phyloP scores from a whole-genome alignment of 2,329 filamentous ascomycete genomes.

The Stagonosporopsis vannaccii region DNA sequence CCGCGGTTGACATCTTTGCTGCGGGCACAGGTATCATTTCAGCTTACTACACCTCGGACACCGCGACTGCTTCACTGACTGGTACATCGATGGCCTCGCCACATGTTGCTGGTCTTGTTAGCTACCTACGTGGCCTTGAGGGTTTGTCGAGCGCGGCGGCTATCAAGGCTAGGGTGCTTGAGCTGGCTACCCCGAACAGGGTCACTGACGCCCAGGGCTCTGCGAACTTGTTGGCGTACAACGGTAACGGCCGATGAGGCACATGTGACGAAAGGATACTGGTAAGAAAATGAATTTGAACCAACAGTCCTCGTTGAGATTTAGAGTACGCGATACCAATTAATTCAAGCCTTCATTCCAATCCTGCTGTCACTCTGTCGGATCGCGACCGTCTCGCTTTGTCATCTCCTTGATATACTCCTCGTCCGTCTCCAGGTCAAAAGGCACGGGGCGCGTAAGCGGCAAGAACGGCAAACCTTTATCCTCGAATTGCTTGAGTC shows the following conservation, averaged over 20 bases:
- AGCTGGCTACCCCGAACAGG: conserved; percentile 27
- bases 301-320: no score
- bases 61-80: conserved; percentile 53
- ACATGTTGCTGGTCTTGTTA: conserved; percentile 71
- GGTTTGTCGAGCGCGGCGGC: conserved; percentile 30
- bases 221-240: conserved; percentile 39
- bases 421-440: conserved; percentile 59
- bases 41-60: conserved; percentile 56
- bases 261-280: neutral
- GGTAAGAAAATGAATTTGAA: neutral
- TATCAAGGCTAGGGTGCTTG: conserved; percentile 31
- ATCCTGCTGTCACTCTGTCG: neutral
- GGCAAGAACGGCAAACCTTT: conserved; percentile 58
- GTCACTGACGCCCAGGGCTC: conserved; percentile 32
- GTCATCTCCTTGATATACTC: conserved; percentile 57
- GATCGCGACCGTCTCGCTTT: conserved; percentile 30
- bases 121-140: conserved; percentile 69
- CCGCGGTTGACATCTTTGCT: conserved; percentile 50
- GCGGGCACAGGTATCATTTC: conserved; percentile 52
- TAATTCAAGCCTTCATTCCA: neutral
- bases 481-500: conserved; percentile 62
- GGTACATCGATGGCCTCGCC: conserved; percentile 73
- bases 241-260: conserved; percentile 29
- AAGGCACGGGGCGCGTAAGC: conserved; percentile 62
- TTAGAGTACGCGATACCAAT: neutral